phyloP scores from a whole-genome alignment of 345 rosid species.

The Gossypium bickii region DNA sequence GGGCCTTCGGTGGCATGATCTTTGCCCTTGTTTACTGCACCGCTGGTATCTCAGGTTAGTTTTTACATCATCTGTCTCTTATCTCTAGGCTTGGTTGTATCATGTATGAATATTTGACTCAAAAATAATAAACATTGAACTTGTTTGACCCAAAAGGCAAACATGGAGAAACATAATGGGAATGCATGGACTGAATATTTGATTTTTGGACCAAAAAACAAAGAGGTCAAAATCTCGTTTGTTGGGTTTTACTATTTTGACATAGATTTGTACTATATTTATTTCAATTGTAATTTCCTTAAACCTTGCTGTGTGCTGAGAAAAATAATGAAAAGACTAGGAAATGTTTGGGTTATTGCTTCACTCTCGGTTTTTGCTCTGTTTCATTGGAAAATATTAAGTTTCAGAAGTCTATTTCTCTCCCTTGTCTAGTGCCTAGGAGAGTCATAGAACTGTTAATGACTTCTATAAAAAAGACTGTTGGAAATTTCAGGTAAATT shows the following conservation, averaged over 20 bases:
- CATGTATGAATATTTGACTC: too few relatives aligned
- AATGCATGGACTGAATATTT: not conserved
- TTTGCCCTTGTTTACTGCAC: too few relatives aligned
- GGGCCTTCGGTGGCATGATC: slow-evolving; percentile 40
- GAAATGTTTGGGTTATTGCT: not conserved
- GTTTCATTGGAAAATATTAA: not conserved
- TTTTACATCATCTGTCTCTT: too few relatives aligned
- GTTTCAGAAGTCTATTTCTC: too few relatives aligned
- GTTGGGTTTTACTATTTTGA: not conserved
- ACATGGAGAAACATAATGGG: too few relatives aligned
- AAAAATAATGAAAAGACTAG: not conserved
- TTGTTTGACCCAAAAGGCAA: too few relatives aligned
- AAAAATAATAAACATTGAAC: too few relatives aligned
- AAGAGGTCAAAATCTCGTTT: not conserved
- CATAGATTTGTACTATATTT: not conserved
- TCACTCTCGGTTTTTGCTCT: not conserved
- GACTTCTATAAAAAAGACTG: not conserved
- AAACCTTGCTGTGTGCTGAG: not conserved
- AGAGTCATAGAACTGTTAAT: not conserved
- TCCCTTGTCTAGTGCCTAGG: too few relatives aligned
- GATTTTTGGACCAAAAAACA: not conserved
- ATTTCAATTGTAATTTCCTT: not conserved
- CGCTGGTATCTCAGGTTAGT: too few relatives aligned
- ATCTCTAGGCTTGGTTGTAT: too few relatives aligned
- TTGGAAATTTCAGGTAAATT: not conserved